These are phyloP conservation scores for Pelargonium fulgidum DNA, from an alignment of 441 rosid genomes.

Conservation along the genomic window DNA sequence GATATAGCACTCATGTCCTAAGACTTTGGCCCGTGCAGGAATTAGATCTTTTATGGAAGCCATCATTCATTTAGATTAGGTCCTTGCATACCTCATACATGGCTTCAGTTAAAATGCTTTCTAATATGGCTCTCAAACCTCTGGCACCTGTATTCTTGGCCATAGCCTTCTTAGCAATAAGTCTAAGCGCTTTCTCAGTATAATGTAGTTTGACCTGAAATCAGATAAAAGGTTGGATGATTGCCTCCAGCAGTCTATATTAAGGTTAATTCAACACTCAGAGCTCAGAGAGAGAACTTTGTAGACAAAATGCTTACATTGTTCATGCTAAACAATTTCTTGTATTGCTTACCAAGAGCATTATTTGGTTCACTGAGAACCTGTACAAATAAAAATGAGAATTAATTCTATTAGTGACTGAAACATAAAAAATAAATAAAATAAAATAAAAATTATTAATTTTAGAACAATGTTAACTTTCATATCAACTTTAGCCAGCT, in stretches of 20 bases:
- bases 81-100: slow-evolving; percentile 75
- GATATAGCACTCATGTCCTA: no score
- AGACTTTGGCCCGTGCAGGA: neutral
- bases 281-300: no score
- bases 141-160: slow-evolving; percentile 92
- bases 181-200: slow-evolving; percentile 67
- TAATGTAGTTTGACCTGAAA: slow-evolving; percentile 84
- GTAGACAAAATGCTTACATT: slow-evolving; percentile 37
- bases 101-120: slow-evolving; percentile 78
- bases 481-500: no score
- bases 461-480: neutral
- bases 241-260: neutral
- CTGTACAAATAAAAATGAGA: slow-evolving; percentile 29
- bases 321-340: slow-evolving; percentile 86
- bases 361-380: slow-evolving; percentile 84
- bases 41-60: slow-evolving; percentile 6
- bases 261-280: neutral
- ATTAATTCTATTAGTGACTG: slow-evolving; percentile 2
- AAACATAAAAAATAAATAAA: no score
- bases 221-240: slow-evolving; percentile 15
- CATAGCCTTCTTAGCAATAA: slow-evolving; percentile 74
- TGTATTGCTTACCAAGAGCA: slow-evolving; percentile 93
- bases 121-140: slow-evolving; percentile 80
- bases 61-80: neutral
- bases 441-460: neutral